Conservation (phyloP, 108 stramenopile species). For the Aurantiochytrium sp. region DNA sequence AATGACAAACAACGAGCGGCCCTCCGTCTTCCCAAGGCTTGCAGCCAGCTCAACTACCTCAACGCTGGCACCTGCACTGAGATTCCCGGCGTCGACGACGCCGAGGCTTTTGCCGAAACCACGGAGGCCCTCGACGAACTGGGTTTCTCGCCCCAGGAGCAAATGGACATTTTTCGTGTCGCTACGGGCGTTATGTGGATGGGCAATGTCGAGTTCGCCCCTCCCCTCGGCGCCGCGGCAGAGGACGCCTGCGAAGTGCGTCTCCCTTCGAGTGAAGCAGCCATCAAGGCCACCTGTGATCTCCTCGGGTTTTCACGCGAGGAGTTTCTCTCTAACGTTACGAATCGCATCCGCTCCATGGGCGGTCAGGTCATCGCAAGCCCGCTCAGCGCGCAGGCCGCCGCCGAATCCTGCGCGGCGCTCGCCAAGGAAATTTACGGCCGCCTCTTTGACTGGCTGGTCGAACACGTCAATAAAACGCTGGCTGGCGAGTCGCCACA, state of each 20-base stretch:
- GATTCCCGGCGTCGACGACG: slow-evolving; percentile 24
- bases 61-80: neutral
- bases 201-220: slow-evolving; percentile 61
- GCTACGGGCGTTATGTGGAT: slow-evolving; percentile 38
- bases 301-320: neutral
- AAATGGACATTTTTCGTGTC: slow-evolving; percentile 3
- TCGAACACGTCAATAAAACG: slow-evolving; percentile 36
- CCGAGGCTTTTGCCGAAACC: neutral
- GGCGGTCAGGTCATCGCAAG: neutral
- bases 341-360: neutral
- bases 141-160: slow-evolving; percentile 9
- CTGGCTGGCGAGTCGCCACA: slow-evolving; percentile 32
- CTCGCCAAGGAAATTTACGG: slow-evolving; percentile 36
- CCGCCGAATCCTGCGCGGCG: slow-evolving; percentile 21
- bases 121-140: neutral
- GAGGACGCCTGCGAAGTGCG: slow-evolving; percentile 35
- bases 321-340: neutral
- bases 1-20: neutral
- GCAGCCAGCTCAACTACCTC: slow-evolving; percentile 2
- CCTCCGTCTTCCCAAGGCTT: slow-evolving; percentile 21
- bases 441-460: slow-evolving; percentile 41
- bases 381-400: neutral
- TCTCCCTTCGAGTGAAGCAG: neutral
- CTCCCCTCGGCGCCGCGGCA: neutral
- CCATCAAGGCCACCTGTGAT: slow-evolving; percentile 4